Evolutionary conservation across 345 rosid genomes (phyloP).

Genomic region (Laguncularia racemosa): DNA sequence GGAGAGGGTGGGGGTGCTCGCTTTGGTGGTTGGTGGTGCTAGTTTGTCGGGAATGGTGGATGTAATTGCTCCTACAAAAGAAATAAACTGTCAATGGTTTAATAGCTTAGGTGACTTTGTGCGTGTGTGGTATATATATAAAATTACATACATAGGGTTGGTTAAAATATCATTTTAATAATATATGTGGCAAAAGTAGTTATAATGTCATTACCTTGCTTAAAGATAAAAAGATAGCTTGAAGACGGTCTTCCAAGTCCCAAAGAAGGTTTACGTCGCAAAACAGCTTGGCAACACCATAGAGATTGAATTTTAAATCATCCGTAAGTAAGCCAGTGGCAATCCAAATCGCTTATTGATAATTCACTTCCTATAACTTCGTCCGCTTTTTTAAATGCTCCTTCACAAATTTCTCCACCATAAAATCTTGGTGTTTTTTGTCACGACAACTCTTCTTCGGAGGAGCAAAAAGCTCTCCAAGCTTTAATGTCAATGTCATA

Average conservation of each 20-base stretch:
- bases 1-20: conserved; percentile 42
- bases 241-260: conserved; percentile 39
- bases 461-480: conserved; percentile 58
- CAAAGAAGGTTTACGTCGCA: conserved; percentile 33
- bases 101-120: too few species aligned
- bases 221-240: conserved; percentile 32
- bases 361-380: conserved; percentile 73
- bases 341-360: conserved; percentile 51
- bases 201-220: conserved; percentile 46
- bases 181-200: too few species aligned
- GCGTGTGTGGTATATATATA: too few species aligned
- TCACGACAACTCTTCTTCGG: conserved; percentile 64
- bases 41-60: conserved; percentile 32
- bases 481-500: conserved; percentile 66
- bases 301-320: conserved; percentile 16
- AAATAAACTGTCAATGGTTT: not conserved
- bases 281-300: conserved; percentile 38
- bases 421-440: conserved; percentile 58
- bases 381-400: conserved; percentile 70
- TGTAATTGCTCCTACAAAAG: conserved; percentile 46
- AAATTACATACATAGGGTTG: too few species aligned
- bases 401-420: conserved; percentile 78
- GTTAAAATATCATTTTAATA: too few species aligned
- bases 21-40: conserved; percentile 5
- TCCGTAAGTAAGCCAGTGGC: conserved; percentile 47